Evolutionary conservation across 2,329 filamentous ascomycete genomes (phyloP).

Genomic region (Didymella sp.): DNA sequence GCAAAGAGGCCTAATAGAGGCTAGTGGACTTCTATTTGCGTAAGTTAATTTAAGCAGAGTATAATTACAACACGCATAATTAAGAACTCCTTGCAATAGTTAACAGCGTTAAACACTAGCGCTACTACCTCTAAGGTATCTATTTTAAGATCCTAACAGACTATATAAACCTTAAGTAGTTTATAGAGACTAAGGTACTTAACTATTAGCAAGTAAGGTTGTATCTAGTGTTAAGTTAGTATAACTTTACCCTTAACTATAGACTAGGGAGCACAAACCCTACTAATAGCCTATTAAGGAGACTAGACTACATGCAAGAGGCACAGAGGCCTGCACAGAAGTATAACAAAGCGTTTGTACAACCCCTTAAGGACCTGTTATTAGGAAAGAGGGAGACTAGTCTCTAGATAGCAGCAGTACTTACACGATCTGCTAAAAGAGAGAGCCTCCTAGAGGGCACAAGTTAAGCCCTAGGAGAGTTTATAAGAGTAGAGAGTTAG

Average conservation of each 20-base stretch:
- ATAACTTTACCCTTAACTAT: not conserved
- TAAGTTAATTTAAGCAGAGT: not conserved
- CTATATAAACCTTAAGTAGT: not conserved
- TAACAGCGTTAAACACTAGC: not conserved
- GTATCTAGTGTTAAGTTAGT: not conserved
- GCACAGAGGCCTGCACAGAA: not conserved
- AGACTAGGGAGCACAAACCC: not conserved
- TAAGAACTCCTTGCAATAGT: not conserved
- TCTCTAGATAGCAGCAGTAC: not conserved
- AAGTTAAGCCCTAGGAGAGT: not conserved
- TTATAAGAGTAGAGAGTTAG: too few species aligned
- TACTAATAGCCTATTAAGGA: not conserved
- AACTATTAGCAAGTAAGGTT: not conserved
- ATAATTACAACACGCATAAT: not conserved
- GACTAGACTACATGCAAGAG: not conserved
- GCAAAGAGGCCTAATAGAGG: not conserved
- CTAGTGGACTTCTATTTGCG: not conserved
- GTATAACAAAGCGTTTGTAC: not conserved
- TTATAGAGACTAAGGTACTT: not conserved
- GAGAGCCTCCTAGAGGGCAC: not conserved
- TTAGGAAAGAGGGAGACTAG: too few species aligned
- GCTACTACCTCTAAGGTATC: not conserved
- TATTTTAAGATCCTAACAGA: not conserved
- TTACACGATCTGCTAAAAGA: not conserved
- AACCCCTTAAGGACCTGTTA: not conserved